Conservation (phyloP, 768 basidiomycete genomes). For the Serendipita indica region DNA sequence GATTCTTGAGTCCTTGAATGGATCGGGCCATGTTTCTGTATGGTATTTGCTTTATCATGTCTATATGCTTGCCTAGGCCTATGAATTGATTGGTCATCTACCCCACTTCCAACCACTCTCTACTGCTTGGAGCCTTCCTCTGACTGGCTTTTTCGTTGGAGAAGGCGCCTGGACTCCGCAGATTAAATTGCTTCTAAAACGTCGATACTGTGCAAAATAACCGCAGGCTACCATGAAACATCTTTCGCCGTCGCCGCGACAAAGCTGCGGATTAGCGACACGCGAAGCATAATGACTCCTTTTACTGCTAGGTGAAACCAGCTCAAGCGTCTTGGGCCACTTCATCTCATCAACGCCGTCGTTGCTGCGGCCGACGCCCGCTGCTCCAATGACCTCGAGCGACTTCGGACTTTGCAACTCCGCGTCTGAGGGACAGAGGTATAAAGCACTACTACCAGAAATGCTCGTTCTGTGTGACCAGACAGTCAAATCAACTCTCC, state of each 20-base stretch:
- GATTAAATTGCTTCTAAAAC: not conserved
- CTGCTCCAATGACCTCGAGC: not conserved
- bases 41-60: not conserved
- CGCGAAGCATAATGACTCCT: no score
- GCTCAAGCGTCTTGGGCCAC: not conserved
- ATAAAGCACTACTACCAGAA: not conserved
- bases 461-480: not conserved
- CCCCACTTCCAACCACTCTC: not conserved
- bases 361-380: not conserved
- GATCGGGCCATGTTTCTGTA: not conserved
- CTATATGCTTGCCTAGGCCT: not conserved
- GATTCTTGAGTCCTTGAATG: not conserved
- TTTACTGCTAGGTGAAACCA: no score
- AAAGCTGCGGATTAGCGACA: no score
- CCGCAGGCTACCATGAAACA: not conserved
- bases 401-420: constrained; percentile 1
- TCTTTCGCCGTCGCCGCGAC: no score
- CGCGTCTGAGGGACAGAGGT: not conserved
- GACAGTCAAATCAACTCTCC: not conserved
- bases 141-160: no score
- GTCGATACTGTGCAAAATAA: not conserved
- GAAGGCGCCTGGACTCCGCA: not conserved
- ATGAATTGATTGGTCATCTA: not conserved
- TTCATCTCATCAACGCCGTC: not conserved
- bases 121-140: not conserved